Percentiles rank a stretch among this genome's conserved stretches.
phyloP scores from a whole-genome alignment of 495 filamentous ascomycete genomes.

The Pyronema domesticum region DNA sequence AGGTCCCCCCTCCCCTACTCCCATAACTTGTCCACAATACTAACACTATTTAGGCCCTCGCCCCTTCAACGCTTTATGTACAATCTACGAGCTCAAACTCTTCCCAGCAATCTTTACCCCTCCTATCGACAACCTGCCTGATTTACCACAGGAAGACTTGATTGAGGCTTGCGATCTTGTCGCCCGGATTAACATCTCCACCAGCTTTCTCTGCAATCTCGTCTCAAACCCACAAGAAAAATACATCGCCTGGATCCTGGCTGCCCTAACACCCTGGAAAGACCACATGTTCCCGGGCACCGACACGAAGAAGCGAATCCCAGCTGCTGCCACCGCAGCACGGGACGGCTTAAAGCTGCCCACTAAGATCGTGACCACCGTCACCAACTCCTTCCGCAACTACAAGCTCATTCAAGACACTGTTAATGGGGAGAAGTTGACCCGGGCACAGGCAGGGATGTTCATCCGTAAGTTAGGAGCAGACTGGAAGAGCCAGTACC shows the following conservation, averaged over 20 bases:
- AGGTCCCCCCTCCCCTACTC: slow-evolving; percentile 30
- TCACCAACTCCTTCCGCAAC: slow-evolving; percentile 45
- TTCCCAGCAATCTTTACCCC: slow-evolving; percentile 70
- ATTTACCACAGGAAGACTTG: slow-evolving; percentile 26
- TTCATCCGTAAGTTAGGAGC: slow-evolving; percentile 59
- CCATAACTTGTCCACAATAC: neutral
- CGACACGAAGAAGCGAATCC: slow-evolving; percentile 30
- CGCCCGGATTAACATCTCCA: neutral
- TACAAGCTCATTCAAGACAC: slow-evolving; percentile 40
- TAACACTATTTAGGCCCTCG: slow-evolving; percentile 36
- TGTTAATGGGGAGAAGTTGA: slow-evolving; percentile 25
- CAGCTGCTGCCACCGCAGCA: slow-evolving; percentile 38
- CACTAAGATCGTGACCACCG: slow-evolving; percentile 48
- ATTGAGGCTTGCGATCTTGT: neutral
- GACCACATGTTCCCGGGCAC: slow-evolving; percentile 28
- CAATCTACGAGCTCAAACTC: slow-evolving; percentile 55
- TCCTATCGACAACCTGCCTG: slow-evolving; percentile 27
- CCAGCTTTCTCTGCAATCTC: neutral
- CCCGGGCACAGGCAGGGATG: slow-evolving; percentile 33
- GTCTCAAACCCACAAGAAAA: slow-evolving; percentile 24
- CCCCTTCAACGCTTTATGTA: slow-evolving; percentile 46
- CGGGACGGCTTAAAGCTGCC: slow-evolving; percentile 64
- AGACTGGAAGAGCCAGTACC: slow-evolving; percentile 56
- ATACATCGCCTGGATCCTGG: slow-evolving; percentile 60
- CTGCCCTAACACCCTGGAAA: slow-evolving; percentile 60